A percentile compares a stretch with the other conserved stretches of the same genome.
These are phyloP conservation scores for Magnolia changhungtana DNA, from an alignment of 164 flowering plant species.

Conservation along the genomic window DNA sequence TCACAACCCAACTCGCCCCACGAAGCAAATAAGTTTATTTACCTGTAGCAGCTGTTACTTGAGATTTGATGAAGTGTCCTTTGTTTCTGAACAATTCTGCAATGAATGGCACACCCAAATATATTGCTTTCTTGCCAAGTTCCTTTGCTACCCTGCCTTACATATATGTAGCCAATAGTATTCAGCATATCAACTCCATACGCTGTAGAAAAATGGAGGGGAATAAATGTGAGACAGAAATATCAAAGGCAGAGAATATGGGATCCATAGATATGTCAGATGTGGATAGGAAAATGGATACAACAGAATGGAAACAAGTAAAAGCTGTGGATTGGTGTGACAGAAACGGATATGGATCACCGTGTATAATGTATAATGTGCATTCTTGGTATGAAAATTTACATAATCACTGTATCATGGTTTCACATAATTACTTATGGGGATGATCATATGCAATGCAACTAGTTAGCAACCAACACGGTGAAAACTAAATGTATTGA, in stretches of 20 bases:
- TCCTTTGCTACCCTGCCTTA: conserved; percentile 91
- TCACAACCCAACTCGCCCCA: not conserved
- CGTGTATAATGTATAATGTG: not conserved
- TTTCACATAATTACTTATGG: too few species aligned
- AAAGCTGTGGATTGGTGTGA: not conserved
- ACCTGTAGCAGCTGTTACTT: conserved; percentile 99
- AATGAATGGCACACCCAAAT: conserved; percentile 90
- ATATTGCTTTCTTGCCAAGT: conserved; percentile 92
- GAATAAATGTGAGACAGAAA: conserved; percentile 6
- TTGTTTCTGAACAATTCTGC: conserved; percentile 99
- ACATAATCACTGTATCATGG: too few species aligned
- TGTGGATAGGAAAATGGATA: not conserved
- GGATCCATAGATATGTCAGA: not conserved
- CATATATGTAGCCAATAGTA: conserved; percentile 93
- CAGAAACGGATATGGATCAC: too few species aligned
- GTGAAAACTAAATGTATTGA: too few species aligned
- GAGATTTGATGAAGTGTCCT: conserved; percentile 96
- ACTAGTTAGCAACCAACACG: too few species aligned
- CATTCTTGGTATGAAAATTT: too few species aligned
- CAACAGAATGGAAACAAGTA: not conserved
- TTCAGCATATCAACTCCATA: conserved; percentile 93
- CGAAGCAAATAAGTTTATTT: not conserved
- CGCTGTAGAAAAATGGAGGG: conserved; percentile 45
- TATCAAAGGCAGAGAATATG: not conserved
- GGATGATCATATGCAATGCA: too few species aligned